Base-by-base conservation (phyloP, 352 stramenopile genomes). In the Phytophthora macrochlamydospora region DNA sequence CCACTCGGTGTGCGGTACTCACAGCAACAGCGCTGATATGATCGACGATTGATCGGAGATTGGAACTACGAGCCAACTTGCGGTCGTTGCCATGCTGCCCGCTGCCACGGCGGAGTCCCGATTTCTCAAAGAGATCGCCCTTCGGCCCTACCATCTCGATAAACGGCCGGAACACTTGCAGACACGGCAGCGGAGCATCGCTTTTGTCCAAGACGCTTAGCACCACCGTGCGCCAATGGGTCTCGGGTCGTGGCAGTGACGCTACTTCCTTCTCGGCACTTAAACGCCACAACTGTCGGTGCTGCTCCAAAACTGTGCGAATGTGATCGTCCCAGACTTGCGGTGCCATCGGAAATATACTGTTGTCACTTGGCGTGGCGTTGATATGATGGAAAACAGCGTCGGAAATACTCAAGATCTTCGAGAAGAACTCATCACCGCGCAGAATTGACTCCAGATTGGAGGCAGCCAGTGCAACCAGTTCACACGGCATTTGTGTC, bases 401-500 rank as follows among this genome's bases (percentile, higher is more conserved):
- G 14, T 69, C 58, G 2, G 68, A 14, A 14, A 30, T 59, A 53
- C 14, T 51, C 33, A 66, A 45, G 7, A 70, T 44, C 8, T 64
- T 62, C 1, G 49, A 55, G 28, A 70, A 76, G 55, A 59, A 65
- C 18, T 68, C 64, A 24, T 72, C 59, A 46, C 40, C 40, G 12
- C 6, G 40, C 40, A 24, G 40, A 46, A 46, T 46, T n/a, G 14
- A 46, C 6, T 7, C 40, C 40, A 46, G 40, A 8, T 11, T 11
- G 12, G 6, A 24, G 6, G 30, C 30, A 43, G 40, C 59, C 14
- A 76, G 40, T 14, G 69, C 55, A 18, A 91, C 76, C 46, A 91
- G 30, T 51, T 91, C 80, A 38, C 80, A 90, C 2, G 74, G 76
- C 30, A 76, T 73, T 11, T 81, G 50, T 4, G 83, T 77, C 38